phyloP scores from a whole-genome alignment of 805 yeast species.

The Clavispora phyllophila region DNA sequence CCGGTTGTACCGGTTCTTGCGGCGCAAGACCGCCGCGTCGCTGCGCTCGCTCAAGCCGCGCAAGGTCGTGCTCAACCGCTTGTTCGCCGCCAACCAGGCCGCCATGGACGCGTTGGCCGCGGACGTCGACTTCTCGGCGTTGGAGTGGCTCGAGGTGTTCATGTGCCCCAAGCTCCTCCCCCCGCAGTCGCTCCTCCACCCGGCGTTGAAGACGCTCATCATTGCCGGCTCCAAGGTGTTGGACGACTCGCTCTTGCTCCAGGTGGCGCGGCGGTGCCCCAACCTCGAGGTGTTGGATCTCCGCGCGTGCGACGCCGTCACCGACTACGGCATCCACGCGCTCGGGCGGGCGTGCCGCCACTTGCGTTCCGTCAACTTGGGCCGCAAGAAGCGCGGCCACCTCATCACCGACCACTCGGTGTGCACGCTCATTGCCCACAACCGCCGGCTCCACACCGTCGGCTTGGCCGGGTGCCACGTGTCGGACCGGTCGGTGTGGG shows the following conservation, averaged over 20 bases:
- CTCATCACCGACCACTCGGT: slow-evolving; percentile 68
- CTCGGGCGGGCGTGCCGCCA: slow-evolving; percentile 56
- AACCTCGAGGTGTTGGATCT: slow-evolving; percentile 63
- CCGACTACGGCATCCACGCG: slow-evolving; percentile 71
- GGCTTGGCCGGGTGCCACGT: slow-evolving; percentile 88
- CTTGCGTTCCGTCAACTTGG: slow-evolving; percentile 64
- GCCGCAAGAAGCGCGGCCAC: slow-evolving; percentile 67
- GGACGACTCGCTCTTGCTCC: slow-evolving; percentile 53
- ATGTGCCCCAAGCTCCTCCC: slow-evolving; percentile 76
- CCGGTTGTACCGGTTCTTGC: slow-evolving; percentile 38
- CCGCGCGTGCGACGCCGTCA: slow-evolving; percentile 75
- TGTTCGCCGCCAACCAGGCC: slow-evolving; percentile 48
- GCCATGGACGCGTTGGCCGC: slow-evolving; percentile 47
- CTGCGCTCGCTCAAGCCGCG: slow-evolving; percentile 19
- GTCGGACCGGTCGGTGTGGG: slow-evolving; percentile 78
- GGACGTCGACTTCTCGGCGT: slow-evolving; percentile 38
- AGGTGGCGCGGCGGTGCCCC: slow-evolving; percentile 52
- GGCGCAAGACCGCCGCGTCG: slow-evolving; percentile 1
- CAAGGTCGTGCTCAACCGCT: slow-evolving; percentile 63
- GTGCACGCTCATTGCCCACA: slow-evolving; percentile 50
- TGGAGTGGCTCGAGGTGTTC: slow-evolving; percentile 73
- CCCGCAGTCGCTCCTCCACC: slow-evolving; percentile 24
- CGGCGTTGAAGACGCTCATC: slow-evolving; percentile 38
- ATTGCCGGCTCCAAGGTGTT: slow-evolving; percentile 69
- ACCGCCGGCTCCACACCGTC: slow-evolving; percentile 54